Base-by-base conservation (phyloP, 2,329 filamentous ascomycete species). In the Capronia coronata region DNA sequence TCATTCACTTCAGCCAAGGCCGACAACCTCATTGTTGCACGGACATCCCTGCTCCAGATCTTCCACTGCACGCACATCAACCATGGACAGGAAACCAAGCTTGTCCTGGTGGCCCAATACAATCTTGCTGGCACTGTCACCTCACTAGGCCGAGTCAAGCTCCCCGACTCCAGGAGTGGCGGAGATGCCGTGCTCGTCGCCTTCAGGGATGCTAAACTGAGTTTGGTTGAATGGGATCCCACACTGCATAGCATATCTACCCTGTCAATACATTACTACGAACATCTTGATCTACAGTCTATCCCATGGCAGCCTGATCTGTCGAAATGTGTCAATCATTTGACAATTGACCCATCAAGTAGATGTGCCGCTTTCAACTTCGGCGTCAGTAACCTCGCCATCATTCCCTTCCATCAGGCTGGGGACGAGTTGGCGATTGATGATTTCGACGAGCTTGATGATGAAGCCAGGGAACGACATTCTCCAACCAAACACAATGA, bases 181-280 rank as follows among this genome's bases (percentile, higher is more conserved):
- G 90, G 87, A 50, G 87, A 96, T 54, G 84, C 85, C 40, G 75
- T 98, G 48, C 73, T 98, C 48, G 68, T 97, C 49, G 85, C 88
- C 0, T 86, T 91, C 69, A 85, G 86, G 63, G 89, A 95, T 69
- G 93, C 93, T 35, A 95, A 95, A 70, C 77, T 97, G 64, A 94
- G 87, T 67, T 75, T 98, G 67, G 77, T 95, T 48, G 87, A 96
- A 71, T 98, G 93, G 93, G 87, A 97, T 65, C 82, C 87, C 7
- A 81, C 85, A 65, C 82, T 80, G 59, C 77, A 86, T 67, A 79
- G 80, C 44, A 82, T 97, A 61, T 83, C 84, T 61, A 97, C 91
- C 46, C 80, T 93, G 56, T 97, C 91, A 44, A 91, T 98, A 62
- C 93, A 98, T 72, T 97, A 90, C 75, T 98, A 97, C 70, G 93